Conservation (phyloP, 352 stramenopile species). For the Phytophthora litchii region DNA sequence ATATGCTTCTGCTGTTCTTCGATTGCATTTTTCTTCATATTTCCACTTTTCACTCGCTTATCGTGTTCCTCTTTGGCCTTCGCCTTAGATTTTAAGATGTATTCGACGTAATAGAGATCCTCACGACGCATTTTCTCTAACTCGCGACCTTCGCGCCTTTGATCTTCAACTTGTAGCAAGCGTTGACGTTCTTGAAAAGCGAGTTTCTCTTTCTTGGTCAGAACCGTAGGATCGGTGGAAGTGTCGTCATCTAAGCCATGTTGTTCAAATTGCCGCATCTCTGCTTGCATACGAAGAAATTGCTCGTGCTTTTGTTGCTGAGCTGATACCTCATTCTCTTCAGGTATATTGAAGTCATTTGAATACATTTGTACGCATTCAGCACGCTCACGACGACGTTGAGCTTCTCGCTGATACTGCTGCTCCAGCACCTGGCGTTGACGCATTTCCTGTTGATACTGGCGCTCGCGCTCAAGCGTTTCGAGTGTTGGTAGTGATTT, state of each 20-base stretch:
- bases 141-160: constrained; percentile 40
- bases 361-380: constrained; percentile 45
- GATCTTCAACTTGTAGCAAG: constrained; percentile 30
- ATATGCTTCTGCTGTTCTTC: constrained; percentile 57
- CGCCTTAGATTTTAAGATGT: constrained; percentile 47
- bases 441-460: constrained; percentile 41
- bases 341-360: constrained; percentile 48
- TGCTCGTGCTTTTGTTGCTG: constrained; percentile 43
- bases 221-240: background rate
- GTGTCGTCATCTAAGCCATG: constrained; percentile 1
- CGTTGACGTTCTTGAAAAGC: constrained; percentile 35
- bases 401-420: constrained; percentile 51
- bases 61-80: constrained; percentile 26
- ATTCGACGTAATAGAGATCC: constrained; percentile 61
- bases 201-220: constrained; percentile 29
- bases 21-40: constrained; percentile 32
- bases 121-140: constrained; percentile 52
- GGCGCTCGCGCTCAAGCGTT: constrained; percentile 43
- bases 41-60: constrained; percentile 13
- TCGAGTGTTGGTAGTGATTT: constrained; percentile 62
- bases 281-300: constrained; percentile 32
- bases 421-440: constrained; percentile 49
- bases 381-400: constrained; percentile 41
- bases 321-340: constrained; percentile 31
- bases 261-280: constrained; percentile 35